A percentile compares a stretch with the other conserved stretches of the same genome.
Evolutionary conservation across 1,284 basidiomycete species (phyloP).

Genomic region (Moesziomyces parantarcticus): DNA sequence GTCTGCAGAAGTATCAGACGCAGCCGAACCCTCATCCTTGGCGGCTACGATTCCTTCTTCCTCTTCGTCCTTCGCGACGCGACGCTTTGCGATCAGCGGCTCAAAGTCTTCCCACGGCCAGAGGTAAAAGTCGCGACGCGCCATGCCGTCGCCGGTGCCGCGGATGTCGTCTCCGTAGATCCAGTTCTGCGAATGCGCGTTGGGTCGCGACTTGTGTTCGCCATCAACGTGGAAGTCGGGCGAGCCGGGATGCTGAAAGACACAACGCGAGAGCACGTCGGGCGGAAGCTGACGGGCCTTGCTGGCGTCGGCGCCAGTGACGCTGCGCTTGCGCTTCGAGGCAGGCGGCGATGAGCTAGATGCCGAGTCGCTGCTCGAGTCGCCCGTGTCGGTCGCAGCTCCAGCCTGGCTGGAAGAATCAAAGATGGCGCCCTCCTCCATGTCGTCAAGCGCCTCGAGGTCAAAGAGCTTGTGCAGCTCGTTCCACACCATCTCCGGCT

Average conservation of each 20-base stretch:
- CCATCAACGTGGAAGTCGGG: slow-evolving; percentile 38
- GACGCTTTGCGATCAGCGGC: slow-evolving; percentile 36
- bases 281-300: slow-evolving; percentile 11
- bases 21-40: background rate
- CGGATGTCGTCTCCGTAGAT: slow-evolving; percentile 37
- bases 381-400: slow-evolving; percentile 25
- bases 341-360: slow-evolving; percentile 8
- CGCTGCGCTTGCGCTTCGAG: slow-evolving; percentile 17
- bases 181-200: slow-evolving; percentile 35
- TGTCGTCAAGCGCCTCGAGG: slow-evolving; percentile 55
- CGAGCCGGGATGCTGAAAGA: slow-evolving; percentile 41
- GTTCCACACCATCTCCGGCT: slow-evolving; percentile 41
- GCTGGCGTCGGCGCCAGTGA: background rate
- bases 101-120: slow-evolving; percentile 50
- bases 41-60: slow-evolving; percentile 7
- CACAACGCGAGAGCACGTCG: slow-evolving; percentile 21
- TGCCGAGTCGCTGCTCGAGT: slow-evolving; percentile 31
- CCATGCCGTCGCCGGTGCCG: slow-evolving; percentile 45
- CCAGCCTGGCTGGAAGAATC: slow-evolving; percentile 42
- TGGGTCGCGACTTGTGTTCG: slow-evolving; percentile 17
- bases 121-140: slow-evolving; percentile 44
- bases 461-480: slow-evolving; percentile 54
- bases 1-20: background rate
- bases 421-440: slow-evolving; percentile 51
- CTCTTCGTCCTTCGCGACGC: slow-evolving; percentile 22